Evolutionary conservation across 1,284 basidiomycete genomes (phyloP).

Genomic region (Bondarzewia mesenterica): DNA sequence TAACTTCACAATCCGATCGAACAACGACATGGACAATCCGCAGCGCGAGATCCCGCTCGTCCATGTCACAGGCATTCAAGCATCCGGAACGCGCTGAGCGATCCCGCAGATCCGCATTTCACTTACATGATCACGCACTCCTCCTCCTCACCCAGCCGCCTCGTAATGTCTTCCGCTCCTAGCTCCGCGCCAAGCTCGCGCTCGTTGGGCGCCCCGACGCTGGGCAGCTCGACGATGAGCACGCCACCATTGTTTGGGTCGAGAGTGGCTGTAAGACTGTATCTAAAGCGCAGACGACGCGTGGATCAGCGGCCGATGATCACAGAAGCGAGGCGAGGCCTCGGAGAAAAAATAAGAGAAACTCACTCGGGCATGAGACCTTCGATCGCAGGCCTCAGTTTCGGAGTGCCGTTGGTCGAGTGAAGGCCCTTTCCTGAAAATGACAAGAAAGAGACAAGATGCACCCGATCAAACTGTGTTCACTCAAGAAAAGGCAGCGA

Average conservation of each 20-base stretch:
- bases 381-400: slow-evolving; percentile 91
- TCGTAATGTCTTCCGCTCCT: neutral
- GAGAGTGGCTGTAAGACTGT: slow-evolving; percentile 67
- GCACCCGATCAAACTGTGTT: neutral
- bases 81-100: too few relatives aligned
- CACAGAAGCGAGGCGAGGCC: neutral
- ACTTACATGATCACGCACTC: neutral
- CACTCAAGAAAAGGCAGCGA: neutral
- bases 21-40: too few relatives aligned
- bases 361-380: slow-evolving; percentile 76
- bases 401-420: slow-evolving; percentile 71
- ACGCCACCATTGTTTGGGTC: slow-evolving; percentile 86
- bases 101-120: too few relatives aligned
- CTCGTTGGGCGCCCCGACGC: slow-evolving; percentile 17
- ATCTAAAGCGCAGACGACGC: slow-evolving; percentile 30
- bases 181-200: neutral
- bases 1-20: too few relatives aligned
- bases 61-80: too few relatives aligned
- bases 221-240: slow-evolving; percentile 69
- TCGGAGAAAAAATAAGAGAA: neutral
- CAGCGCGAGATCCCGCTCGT: too few relatives aligned
- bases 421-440: slow-evolving; percentile 82
- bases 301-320: neutral
- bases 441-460: too few relatives aligned
- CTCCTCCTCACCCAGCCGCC: neutral